Evolutionary conservation across 148 eudicot species (phyloP).

Genomic region (Camellia sinensis): DNA sequence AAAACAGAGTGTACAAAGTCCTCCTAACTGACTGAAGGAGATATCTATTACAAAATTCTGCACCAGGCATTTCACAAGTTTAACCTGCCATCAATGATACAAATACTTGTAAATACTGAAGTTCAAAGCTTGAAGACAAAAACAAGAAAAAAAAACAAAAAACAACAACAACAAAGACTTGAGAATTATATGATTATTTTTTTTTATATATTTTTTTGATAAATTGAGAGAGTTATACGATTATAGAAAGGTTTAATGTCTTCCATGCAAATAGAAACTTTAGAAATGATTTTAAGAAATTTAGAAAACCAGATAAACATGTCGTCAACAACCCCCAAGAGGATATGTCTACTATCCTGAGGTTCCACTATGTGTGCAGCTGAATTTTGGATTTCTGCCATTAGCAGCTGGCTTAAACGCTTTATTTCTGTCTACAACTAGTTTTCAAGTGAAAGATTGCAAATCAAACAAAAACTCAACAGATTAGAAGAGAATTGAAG

Average conservation of each 20-base stretch:
- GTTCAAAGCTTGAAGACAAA: neutral
- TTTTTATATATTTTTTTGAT: no score
- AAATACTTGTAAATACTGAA: neutral
- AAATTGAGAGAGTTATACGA: neutral
- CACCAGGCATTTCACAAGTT: slow-evolving; percentile 65
- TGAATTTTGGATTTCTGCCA: neutral
- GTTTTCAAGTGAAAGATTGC: slow-evolving; percentile 6
- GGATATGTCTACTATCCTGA: neutral
- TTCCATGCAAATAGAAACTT: slow-evolving; percentile 3
- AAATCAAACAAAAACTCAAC: neutral
- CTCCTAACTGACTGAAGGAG: slow-evolving; percentile 63
- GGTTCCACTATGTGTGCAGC: neutral
- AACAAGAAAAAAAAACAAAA: neutral
- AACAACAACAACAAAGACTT: neutral
- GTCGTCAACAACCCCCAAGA: neutral
- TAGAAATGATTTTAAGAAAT: neutral
- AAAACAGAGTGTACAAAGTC: slow-evolving; percentile 59
- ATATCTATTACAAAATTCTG: slow-evolving; percentile 46
- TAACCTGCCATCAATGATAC: slow-evolving; percentile 47
- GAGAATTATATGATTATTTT: no score
- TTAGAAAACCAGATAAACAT: neutral
- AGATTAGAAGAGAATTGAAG: neutral
- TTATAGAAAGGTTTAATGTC: neutral
- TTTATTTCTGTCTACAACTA: neutral
- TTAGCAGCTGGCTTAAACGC: neutral